phyloP scores from a whole-genome alignment of 164 flowering plant species.

The Aristolochia californica region DNA sequence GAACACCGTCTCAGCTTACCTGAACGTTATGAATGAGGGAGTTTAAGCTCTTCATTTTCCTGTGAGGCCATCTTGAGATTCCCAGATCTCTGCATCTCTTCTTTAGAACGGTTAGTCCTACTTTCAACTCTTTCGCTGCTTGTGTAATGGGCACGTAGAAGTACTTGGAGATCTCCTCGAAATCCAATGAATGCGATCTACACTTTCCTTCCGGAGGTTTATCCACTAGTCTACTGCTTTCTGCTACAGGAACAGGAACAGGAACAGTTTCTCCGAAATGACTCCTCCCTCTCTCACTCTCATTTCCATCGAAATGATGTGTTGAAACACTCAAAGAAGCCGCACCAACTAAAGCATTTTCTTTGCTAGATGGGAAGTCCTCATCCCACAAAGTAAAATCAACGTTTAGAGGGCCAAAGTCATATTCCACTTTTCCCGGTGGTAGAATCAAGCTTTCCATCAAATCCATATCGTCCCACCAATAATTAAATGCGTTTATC shows the following conservation, averaged over 20 bases:
- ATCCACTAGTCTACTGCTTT: too few relatives aligned
- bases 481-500: too few relatives aligned
- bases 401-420: background rate
- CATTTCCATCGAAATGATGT: background rate
- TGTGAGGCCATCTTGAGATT: conserved; percentile 55
- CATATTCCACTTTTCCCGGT: background rate
- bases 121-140: conserved; percentile 47
- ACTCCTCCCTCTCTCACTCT: background rate
- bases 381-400: background rate
- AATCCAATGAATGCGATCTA: conserved; percentile 20
- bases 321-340: background rate
- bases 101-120: conserved; percentile 53
- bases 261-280: too few relatives aligned
- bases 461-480: too few relatives aligned
- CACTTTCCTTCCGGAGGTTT: background rate
- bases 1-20: too few relatives aligned
- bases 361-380: conserved; percentile 3
- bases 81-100: conserved; percentile 50
- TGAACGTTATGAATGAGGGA: conserved; percentile 42
- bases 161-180: conserved; percentile 47
- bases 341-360: background rate
- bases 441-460: background rate
- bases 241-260: too few relatives aligned
- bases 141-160: conserved; percentile 40
- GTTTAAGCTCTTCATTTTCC: conserved; percentile 53